phyloP scores from a whole-genome alignment of 495 filamentous ascomycete species.

The Aspergillus heteromorphus region DNA sequence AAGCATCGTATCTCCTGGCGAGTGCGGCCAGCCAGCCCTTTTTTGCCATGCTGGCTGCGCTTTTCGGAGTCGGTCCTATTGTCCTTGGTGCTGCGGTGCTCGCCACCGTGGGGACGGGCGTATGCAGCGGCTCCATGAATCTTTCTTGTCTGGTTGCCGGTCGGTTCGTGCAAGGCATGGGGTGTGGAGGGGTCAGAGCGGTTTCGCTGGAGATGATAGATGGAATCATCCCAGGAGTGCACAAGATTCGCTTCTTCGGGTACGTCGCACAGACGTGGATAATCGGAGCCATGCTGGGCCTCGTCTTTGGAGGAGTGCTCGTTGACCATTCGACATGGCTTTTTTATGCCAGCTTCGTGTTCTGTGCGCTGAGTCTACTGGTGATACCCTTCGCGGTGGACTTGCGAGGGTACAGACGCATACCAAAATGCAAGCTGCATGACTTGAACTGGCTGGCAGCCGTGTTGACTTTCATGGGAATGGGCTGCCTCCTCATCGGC shows the following conservation, averaged over 20 bases:
- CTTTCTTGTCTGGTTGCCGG: slow-evolving; percentile 59
- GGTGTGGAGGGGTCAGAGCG: slow-evolving; percentile 61
- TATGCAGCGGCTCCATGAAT: slow-evolving; percentile 53
- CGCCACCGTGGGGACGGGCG: slow-evolving; percentile 55
- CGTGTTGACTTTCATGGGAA: slow-evolving; percentile 25
- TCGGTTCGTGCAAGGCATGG: slow-evolving; percentile 64
- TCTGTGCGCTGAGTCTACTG: slow-evolving; percentile 32
- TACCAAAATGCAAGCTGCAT: slow-evolving; percentile 22
- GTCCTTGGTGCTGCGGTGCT: slow-evolving; percentile 47
- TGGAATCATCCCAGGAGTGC: slow-evolving; percentile 48
- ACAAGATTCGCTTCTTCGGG: slow-evolving; percentile 37
- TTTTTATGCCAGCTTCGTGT: slow-evolving; percentile 41
- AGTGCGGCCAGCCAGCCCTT: slow-evolving; percentile 33
- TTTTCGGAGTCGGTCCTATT: slow-evolving; percentile 37
- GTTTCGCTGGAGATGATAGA: slow-evolving; percentile 63
- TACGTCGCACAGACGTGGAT: slow-evolving; percentile 32
- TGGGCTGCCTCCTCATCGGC: slow-evolving; percentile 28
- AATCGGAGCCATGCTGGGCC: slow-evolving; percentile 32
- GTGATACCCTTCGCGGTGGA: slow-evolving; percentile 33
- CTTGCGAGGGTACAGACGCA: slow-evolving; percentile 20
- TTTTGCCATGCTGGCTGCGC: slow-evolving; percentile 36
- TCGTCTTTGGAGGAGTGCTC: slow-evolving; percentile 35
- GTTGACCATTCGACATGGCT: slow-evolving; percentile 34
- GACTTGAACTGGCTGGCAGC: slow-evolving; percentile 36
- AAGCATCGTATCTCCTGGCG: slow-evolving; percentile 35